Percentiles rank a stretch among this genome's conserved stretches.
Conservation (phyloP, 495 filamentous ascomycete species). For the Xylaria intraflava region DNA sequence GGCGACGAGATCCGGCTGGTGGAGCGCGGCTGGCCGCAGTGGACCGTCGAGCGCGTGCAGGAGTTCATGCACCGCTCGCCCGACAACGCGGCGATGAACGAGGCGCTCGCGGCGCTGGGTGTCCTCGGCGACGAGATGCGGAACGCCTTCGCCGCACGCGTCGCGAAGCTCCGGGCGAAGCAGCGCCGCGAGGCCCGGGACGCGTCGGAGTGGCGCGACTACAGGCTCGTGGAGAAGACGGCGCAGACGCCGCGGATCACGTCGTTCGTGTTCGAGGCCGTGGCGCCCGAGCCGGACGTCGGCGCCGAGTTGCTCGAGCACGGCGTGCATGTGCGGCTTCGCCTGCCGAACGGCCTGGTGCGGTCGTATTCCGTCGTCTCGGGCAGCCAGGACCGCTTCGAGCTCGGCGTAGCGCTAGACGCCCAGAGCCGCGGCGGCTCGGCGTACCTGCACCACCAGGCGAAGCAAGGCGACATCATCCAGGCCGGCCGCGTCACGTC, state of each 20-base stretch:
- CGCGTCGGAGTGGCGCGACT: slow-evolving; percentile 38
- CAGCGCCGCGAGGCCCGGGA: slow-evolving; percentile 27
- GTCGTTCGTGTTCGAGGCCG: slow-evolving; percentile 36
- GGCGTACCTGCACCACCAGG: slow-evolving; percentile 33
- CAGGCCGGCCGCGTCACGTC: slow-evolving; percentile 37
- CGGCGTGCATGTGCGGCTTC: slow-evolving; percentile 40
- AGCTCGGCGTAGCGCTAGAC: slow-evolving; percentile 42
- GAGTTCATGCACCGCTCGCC: slow-evolving; percentile 47
- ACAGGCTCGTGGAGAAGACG: slow-evolving; percentile 37
- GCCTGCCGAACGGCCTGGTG: slow-evolving; percentile 38
- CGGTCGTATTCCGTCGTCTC: slow-evolving; percentile 45
- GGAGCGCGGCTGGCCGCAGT: slow-evolving; percentile 39
- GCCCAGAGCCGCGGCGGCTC: slow-evolving; percentile 42
- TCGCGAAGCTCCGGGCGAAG: slow-evolving; percentile 28
- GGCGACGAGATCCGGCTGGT: slow-evolving; percentile 42
- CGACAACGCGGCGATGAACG: slow-evolving; percentile 38
- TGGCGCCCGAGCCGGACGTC: slow-evolving; percentile 14
- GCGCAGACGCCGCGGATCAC: slow-evolving; percentile 34
- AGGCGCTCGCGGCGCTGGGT: slow-evolving; percentile 36
- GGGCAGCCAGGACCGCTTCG: slow-evolving; percentile 34
- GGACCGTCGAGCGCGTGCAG: slow-evolving; percentile 51
- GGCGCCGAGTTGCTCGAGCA: slow-evolving; percentile 17
- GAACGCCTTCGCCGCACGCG: slow-evolving; percentile 32
- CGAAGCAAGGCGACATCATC: slow-evolving; percentile 41
- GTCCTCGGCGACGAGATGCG: slow-evolving; percentile 44